These are phyloP conservation scores for Marasmius oreades DNA, from an alignment of 1,284 basidiomycete species.

Conservation along the genomic window DNA sequence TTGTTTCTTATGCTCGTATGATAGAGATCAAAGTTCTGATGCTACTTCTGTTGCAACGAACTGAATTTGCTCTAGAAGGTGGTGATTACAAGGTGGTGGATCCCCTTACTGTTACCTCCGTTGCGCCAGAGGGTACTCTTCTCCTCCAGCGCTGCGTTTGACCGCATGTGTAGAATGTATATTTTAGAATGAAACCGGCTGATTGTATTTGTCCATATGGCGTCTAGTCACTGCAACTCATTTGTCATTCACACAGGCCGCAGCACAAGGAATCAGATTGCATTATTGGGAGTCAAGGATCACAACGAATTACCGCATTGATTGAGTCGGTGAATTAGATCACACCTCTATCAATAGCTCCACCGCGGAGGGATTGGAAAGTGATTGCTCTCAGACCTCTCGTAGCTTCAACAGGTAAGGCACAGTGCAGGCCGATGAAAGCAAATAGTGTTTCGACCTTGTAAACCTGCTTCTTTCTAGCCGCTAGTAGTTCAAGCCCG, in stretches of 20 bases:
- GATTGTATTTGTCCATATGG: not conserved
- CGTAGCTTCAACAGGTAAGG: too few species aligned
- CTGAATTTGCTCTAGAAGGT: slow-evolving; percentile 29
- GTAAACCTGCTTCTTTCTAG: too few species aligned
- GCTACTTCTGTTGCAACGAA: slow-evolving; percentile 26
- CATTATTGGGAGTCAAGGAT: not conserved
- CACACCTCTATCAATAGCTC: not conserved
- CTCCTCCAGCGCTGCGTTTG: not conserved
- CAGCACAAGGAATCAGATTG: not conserved
- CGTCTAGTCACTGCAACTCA: not conserved
- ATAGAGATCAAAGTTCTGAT: slow-evolving; percentile 36
- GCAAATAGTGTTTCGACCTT: too few species aligned
- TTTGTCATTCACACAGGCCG: not conserved
- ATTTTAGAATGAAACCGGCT: not conserved
- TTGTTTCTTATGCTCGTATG: not conserved
- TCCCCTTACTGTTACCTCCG: slow-evolving; percentile 29
- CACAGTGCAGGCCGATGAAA: too few species aligned
- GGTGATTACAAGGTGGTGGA: slow-evolving; percentile 30
- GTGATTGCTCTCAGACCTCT: not conserved
- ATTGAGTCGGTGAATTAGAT: not conserved
- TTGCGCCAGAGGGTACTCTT: slow-evolving; percentile 19
- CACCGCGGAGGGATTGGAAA: not conserved
- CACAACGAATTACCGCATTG: not conserved
- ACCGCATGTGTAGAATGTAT: not conserved
- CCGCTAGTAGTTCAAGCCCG: too few species aligned